Conservation (phyloP, 768 basidiomycete genomes). For the Podaxis pistillaris region DNA sequence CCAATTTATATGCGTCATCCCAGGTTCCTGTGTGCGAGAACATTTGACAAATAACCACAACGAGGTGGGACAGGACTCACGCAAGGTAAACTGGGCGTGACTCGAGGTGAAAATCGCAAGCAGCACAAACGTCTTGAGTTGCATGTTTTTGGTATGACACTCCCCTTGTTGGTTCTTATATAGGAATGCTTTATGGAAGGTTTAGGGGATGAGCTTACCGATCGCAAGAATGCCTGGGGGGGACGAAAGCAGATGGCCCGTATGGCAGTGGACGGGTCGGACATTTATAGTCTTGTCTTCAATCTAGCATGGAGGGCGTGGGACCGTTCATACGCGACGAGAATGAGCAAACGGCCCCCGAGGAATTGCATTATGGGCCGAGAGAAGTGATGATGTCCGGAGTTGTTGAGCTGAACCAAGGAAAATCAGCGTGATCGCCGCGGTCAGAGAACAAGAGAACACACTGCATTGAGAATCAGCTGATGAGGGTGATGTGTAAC, state of each 20-base stretch:
- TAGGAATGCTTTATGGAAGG: neutral
- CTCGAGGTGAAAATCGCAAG: neutral
- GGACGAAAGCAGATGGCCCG: neutral
- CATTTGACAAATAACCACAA: neutral
- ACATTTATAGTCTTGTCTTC: neutral
- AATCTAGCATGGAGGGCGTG: neutral
- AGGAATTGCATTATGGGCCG: neutral
- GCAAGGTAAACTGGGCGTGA: conserved; percentile 6
- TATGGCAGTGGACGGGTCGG: neutral
- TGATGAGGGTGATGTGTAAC: too few relatives aligned
- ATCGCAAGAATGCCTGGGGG: neutral
- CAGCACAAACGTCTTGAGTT: neutral
- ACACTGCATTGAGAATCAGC: too few relatives aligned
- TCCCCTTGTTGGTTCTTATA: neutral
- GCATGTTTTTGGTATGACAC: neutral
- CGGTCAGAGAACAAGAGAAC: too few relatives aligned
- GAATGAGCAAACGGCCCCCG: neutral
- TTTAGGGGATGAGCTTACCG: neutral
- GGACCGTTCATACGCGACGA: neutral
- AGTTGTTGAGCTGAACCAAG: neutral
- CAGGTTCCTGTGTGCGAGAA: conserved; percentile 35
- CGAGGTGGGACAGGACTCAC: neutral
- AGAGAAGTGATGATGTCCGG: neutral
- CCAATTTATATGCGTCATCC: conserved; percentile 41
- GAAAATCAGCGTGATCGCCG: too few relatives aligned